Evolutionary conservation across 768 basidiomycete species (phyloP), one percentile per base, ranked within the genome.

Genomic region (Gloeopeniophorella convolvens): DNA sequence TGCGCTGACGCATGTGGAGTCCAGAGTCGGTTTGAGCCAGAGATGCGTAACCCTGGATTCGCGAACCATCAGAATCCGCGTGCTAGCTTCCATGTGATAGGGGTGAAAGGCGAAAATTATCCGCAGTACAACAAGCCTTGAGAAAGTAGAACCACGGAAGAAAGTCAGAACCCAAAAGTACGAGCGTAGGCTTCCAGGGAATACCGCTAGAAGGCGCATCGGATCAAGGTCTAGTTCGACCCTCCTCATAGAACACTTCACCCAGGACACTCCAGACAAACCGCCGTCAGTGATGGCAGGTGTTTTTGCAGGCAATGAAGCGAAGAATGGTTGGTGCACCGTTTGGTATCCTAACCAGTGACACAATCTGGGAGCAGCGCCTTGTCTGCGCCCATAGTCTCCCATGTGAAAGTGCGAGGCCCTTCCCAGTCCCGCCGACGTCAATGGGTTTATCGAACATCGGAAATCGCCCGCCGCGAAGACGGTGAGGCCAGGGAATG

Each of bases 1-100:
- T 82, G 45, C 83, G 78, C 63, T 89, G 79, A 13, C 88, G 75
- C 83, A 88, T 81, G 63, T 89, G 86, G 48, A 89, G 68, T 7
- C 87, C 86, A 0, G 79, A 82, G 60, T 82, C 84, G 2, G 77
- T 80, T 63, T 90, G 87, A 1, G 70, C 60, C 7, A 81, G 60
- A 2, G 67, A 72, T 3, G 84, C 85, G 63, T 87, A 89, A 7
- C 87, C 85, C 81, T 84, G 48, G 23, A 37, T 27, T 43, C 21
- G 51, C 24, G 42, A 33, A 13, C 2, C 12, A 30, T 43, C 41
- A 35, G 34, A 37, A 10, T 31, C 45, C 31, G 45, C 18, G 21
- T 20, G 11, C 12, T 9, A 15, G 30, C 31, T n/a, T n/a, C n/a
- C n/a, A 4, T 20, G 13, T 16, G n/a, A 23, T 11, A 21, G 2